Base-by-base conservation (phyloP, 1,284 basidiomycete genomes). In the Pseudozyma tsukubaensis region DNA sequence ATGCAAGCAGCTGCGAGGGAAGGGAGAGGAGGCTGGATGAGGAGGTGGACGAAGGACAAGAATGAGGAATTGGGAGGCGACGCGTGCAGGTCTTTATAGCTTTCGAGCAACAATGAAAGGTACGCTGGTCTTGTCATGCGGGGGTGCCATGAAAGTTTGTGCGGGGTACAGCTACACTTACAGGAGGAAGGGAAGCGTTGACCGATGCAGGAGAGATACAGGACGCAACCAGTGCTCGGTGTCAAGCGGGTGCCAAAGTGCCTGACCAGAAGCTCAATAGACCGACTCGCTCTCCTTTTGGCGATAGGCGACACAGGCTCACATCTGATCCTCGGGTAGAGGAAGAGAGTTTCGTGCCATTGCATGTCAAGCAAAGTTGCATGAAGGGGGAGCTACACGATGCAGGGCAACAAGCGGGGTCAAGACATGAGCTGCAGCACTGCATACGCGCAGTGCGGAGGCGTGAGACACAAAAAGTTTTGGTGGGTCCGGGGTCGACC, bases 401-500 rank as follows among this genome's bases (percentile, higher is more conserved):
- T n/a, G 40, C 47, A 35, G 36, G 36, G 40, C 12, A 51, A 48
- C 19, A 18, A 51, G 36, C 48, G 49, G 13, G 19, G 19, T 39
- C 12, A 50, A 35, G 40, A 42, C 24, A 43, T 21, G 24, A 16
- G 12, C 19, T 21, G 44, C 44, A 45, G 12, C 5, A 49, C 32
- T 53, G 44, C 59, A 16, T 35, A 37, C 18, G 24, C n/a, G 39
- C 32, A 43, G 24, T n/a, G 50, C 12, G 39, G 36, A 44, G 50
- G 39, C 51, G 29, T 45, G 36, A 52, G 35, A 48, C 50, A 52
- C 12, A 16, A 45, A 37, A 19, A 35, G n/a, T 43, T 48, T 37
- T 50, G 53, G 50, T 56, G 58, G 42, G 50, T 67, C 65, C 65
- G 65, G 65, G 59, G 59, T 61, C 58, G 59, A 61, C 65, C 59